These are phyloP conservation scores for Dillenia turbinata DNA, from an alignment of 164 flowering plant species.

Conservation along the genomic window DNA sequence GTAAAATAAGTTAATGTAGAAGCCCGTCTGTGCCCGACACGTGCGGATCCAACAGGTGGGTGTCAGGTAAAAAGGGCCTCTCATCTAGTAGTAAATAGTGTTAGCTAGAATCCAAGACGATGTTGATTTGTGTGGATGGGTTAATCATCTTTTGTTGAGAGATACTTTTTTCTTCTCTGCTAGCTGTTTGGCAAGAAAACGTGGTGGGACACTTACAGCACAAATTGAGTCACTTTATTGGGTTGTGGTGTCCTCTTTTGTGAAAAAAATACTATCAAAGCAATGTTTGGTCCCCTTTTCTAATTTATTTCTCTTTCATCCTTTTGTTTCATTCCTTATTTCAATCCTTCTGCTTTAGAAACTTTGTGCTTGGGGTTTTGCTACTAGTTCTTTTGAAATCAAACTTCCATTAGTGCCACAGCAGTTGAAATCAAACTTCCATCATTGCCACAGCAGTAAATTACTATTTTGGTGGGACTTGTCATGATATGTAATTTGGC, in stretches of 20 bases:
- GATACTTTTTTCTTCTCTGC: conserved; percentile 16
- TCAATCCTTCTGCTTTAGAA: too few relatives aligned
- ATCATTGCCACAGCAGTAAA: too few relatives aligned
- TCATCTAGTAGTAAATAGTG: neutral
- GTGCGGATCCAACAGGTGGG: conserved; percentile 7
- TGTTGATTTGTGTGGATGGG: conserved; percentile 14
- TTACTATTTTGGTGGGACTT: too few relatives aligned
- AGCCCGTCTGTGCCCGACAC: conserved; percentile 5
- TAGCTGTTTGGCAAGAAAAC: conserved; percentile 46
- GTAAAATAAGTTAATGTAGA: neutral
- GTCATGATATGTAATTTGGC: too few relatives aligned
- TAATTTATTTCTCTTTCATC: conserved; percentile 1
- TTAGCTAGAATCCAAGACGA: conserved; percentile 10
- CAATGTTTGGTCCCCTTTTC: conserved; percentile 8
- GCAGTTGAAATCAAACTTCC: too few relatives aligned
- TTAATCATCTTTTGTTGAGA: conserved; percentile 2
- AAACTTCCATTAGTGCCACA: too few relatives aligned
- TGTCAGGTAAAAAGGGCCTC: conserved; percentile 8
- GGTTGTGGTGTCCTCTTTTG: conserved; percentile 15
- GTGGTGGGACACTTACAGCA: conserved; percentile 26
- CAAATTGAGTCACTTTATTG: conserved; percentile 5
- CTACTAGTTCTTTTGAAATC: too few relatives aligned
- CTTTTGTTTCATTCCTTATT: neutral
- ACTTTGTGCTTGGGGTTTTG: too few relatives aligned
- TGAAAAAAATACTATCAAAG: conserved; percentile 11